Evolutionary conservation across 2,329 filamentous ascomycete species (phyloP).

Genomic region (Nemania abortiva): DNA sequence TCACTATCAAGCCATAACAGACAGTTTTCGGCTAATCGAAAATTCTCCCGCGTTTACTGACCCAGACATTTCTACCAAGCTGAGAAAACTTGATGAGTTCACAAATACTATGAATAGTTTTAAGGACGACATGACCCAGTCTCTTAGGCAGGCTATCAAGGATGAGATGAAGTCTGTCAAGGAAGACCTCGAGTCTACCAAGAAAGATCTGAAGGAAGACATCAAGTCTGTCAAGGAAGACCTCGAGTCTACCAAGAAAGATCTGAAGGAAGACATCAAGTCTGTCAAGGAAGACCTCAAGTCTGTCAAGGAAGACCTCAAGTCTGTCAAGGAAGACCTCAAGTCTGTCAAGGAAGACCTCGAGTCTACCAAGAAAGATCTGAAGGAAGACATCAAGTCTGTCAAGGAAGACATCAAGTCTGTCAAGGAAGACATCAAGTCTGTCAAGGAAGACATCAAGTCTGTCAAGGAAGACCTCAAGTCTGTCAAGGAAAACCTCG

Average conservation of each 20-base stretch:
- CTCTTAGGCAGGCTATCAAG: slow-evolving; percentile 2
- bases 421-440: not conserved
- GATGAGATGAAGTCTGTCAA: slow-evolving; percentile 6
- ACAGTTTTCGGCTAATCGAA: not conserved
- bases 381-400: not conserved
- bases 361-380: too few species aligned
- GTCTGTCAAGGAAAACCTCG: not conserved
- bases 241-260: not conserved
- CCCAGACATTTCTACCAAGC: slow-evolving; percentile 8
- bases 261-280: not conserved
- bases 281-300: slow-evolving; percentile 4
- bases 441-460: not conserved
- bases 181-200: not conserved
- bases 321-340: not conserved
- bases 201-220: not conserved
- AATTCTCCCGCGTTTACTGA: slow-evolving; percentile 7
- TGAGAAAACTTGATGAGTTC: not conserved
- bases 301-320: not conserved
- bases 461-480: not conserved
- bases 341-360: not conserved
- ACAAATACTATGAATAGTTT: slow-evolving; percentile 1
- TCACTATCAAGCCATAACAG: slow-evolving; percentile 3
- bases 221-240: not conserved
- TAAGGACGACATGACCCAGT: not conserved
- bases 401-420: not conserved